Conservation (phyloP, 148 eudicot species). For the Arctostaphylos glauca region DNA sequence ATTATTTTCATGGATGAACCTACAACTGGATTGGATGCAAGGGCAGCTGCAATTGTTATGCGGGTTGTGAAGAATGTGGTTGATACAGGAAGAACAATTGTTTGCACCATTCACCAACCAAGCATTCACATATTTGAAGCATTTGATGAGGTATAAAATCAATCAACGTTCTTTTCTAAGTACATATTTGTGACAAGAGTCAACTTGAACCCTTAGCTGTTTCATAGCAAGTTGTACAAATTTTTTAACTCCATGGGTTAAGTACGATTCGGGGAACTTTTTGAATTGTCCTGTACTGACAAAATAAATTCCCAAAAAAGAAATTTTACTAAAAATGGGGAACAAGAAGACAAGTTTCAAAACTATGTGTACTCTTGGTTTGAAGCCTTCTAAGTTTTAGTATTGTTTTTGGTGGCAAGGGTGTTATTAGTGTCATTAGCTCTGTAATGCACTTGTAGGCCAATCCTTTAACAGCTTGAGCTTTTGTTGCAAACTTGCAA, state of each 20-base stretch:
- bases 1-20: no score
- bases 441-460: not conserved
- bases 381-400: not conserved
- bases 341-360: not conserved
- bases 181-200: not conserved
- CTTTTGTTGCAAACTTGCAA: not conserved
- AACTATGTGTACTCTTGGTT: not conserved
- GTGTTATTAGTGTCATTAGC: not conserved
- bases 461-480: not conserved
- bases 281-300: not conserved
- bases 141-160: conserved; percentile 64
- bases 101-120: conserved; percentile 86
- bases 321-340: not conserved
- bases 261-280: not conserved
- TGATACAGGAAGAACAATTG: no score
- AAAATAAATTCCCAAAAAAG: not conserved
- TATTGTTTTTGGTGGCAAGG: not conserved
- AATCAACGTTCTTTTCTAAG: not conserved
- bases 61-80: no score
- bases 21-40: no score
- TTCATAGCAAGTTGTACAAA: not conserved
- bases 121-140: conserved; percentile 87
- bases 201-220: not conserved
- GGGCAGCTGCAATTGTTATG: no score
- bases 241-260: no score